Conservation (phyloP, 192 early-diverging fungal species). For the Fimicolochytrium jonesii region DNA sequence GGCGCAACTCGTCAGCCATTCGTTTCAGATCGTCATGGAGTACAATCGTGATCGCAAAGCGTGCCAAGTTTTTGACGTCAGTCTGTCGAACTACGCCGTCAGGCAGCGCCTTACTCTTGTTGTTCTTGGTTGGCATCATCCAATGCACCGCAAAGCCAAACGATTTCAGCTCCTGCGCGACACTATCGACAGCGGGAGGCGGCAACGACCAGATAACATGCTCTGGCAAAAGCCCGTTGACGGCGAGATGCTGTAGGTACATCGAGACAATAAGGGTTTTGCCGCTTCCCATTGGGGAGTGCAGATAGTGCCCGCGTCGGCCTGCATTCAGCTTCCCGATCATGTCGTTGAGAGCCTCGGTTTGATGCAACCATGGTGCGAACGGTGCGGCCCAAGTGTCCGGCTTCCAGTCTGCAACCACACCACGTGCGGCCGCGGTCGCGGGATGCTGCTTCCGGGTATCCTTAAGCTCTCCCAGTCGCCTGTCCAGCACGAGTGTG, state of each 20-base stretch:
- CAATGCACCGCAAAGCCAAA: conserved; percentile 4
- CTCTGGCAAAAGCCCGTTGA: not conserved
- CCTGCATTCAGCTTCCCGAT: not conserved
- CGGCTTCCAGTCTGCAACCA: not conserved
- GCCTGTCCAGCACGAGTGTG: not conserved
- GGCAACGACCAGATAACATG: not conserved
- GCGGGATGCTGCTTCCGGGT: not conserved
- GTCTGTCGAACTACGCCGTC: not conserved
- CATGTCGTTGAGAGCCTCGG: not conserved
- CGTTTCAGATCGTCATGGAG: not conserved
- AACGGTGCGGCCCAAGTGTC: not conserved
- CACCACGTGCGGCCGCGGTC: not conserved
- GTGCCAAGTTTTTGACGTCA: not conserved
- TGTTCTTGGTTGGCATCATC: not conserved
- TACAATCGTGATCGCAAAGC: not conserved
- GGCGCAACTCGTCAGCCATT: not conserved
- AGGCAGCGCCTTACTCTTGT: not conserved
- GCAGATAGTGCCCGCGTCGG: not conserved
- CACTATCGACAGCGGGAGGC: not conserved
- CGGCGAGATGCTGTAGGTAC: not conserved
- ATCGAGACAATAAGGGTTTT: conserved; percentile 13
- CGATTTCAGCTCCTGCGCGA: conserved; percentile 3
- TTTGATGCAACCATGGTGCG: conserved; percentile 1
- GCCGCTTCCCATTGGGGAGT: conserved; percentile 1
- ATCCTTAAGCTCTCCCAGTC: not conserved